phyloP scores from a whole-genome alignment of 2,329 filamentous ascomycete species.

The Colletotrichum acutatum region DNA sequence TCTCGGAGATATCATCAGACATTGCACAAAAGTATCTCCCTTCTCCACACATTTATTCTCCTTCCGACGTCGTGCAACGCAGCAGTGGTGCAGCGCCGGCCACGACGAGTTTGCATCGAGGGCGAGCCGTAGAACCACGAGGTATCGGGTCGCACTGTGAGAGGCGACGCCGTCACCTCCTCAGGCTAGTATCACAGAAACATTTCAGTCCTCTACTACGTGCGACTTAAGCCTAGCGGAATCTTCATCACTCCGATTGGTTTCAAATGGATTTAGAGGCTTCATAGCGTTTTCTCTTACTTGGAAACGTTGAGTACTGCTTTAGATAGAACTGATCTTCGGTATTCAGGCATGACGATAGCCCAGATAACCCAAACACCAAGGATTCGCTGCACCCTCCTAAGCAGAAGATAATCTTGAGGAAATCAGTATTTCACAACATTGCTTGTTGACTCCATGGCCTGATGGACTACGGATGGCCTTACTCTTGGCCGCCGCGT shows the following conservation, averaged over 20 bases:
- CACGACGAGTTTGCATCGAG: constrained; percentile 37
- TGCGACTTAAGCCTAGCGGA: constrained; percentile 15
- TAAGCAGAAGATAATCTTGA: not conserved
- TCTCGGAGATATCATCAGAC: constrained; percentile 28
- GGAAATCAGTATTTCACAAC: not conserved
- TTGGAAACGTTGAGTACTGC: not conserved
- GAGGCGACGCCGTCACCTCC: constrained; percentile 27
- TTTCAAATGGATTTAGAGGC: not conserved
- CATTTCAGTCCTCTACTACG: constrained; percentile 5
- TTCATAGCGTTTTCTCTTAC: no score
- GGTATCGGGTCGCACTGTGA: constrained; percentile 24
- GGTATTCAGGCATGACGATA: not conserved
- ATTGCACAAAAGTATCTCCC: not conserved
- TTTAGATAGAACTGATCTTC: not conserved
- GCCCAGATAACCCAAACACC: not conserved
- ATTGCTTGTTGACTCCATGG: not conserved
- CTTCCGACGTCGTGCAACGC: constrained; percentile 29
- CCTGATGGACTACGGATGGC: constrained; percentile 39
- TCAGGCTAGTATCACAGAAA: constrained; percentile 31
- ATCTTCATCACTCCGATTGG: not conserved
- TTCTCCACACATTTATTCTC: constrained; percentile 26
- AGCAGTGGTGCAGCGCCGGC: constrained; percentile 29
- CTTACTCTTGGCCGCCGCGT: constrained; percentile 12
- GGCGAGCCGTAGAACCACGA: constrained; percentile 26
- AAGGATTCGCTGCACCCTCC: not conserved